Conservation (phyloP, 2,329 filamentous ascomycete genomes). For the Phoma sp. region DNA sequence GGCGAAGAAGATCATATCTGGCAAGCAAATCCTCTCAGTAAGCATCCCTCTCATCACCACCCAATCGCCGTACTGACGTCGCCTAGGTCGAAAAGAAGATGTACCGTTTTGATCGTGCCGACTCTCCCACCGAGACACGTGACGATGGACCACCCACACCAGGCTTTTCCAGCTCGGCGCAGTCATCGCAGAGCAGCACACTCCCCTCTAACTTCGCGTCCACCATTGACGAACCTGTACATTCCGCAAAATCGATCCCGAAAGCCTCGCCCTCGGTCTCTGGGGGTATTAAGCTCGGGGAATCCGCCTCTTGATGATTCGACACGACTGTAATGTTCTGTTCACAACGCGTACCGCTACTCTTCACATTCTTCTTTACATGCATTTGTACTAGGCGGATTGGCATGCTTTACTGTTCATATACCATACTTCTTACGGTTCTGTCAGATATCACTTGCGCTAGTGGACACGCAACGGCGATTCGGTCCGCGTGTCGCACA, state of each 20-base stretch:
- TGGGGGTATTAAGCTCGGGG: slow-evolving; percentile 28
- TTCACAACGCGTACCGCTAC: slow-evolving; percentile 3
- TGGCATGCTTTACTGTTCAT: slow-evolving; percentile 33
- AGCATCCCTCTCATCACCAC: slow-evolving; percentile 3
- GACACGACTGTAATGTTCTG: slow-evolving; percentile 4
- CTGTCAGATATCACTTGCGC: slow-evolving; percentile 9
- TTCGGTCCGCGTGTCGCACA: slow-evolving; percentile 2
- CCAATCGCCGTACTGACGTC: slow-evolving; percentile 7
- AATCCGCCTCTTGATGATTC: slow-evolving; percentile 11
- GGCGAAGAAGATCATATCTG: slow-evolving; percentile 49
- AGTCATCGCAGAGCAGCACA: slow-evolving; percentile 71
- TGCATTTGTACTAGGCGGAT: slow-evolving; percentile 14
- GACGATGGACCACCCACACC: slow-evolving; percentile 58
- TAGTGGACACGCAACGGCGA: slow-evolving; percentile 1
- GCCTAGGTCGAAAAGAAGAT: slow-evolving; percentile 56
- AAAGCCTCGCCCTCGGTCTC: slow-evolving; percentile 19
- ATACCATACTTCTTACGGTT: slow-evolving; percentile 28
- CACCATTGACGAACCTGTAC: slow-evolving; percentile 55
- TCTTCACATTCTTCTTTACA: slow-evolving; percentile 2
- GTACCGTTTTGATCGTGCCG: slow-evolving; percentile 49
- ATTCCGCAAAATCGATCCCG: slow-evolving; percentile 20
- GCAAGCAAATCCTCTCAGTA: slow-evolving; percentile 54
- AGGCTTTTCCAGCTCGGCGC: slow-evolving; percentile 72
- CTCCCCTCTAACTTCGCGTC: slow-evolving; percentile 69
- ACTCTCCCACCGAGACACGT: slow-evolving; percentile 35